Base-by-base conservation (phyloP, 208 protist genomes). In the Leptomonas seymouri region DNA sequence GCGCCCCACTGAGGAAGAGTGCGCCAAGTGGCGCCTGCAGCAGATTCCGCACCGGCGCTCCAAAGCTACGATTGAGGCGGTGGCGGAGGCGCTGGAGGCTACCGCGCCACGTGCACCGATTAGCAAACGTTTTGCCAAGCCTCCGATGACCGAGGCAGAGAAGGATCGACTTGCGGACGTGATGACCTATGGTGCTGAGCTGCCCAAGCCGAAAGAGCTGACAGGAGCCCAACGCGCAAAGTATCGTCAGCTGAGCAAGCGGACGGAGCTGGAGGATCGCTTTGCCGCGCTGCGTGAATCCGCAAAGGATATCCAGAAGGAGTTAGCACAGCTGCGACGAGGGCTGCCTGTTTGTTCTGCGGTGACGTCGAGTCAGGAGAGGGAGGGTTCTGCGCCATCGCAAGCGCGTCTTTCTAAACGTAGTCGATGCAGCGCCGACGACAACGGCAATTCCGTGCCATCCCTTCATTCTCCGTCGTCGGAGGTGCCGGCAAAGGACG, bases 121-220 rank as follows among this genome's bases (percentile, higher is more conserved):
- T 15, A 71, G 27, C 28, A 41, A 71, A 27, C 63, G 58, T 39
- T 95, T 85, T 62, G 36, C 58, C 0, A 77, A 80, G 16, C 76
- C 86, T 8, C 62, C 84, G 2, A 72, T 93, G 44, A 97, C 85
- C 1, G 79, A 88, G 8, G 75, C 53, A 3, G 92, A 97, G 68
- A 97, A 97, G 75, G 89, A 93, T 44, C 83, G 88, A 28, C 81
- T 97, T 28, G 81, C 71, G 15, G 79, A 93, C 36, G 84, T 95
- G 25, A 93, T 97, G 80, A 70, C 88, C 25, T 94, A 91, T 65
- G 92, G 92, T 16, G 58, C 74, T 27, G 80, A 90, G 60, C 84
- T 94, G 42, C 76, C 75, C 1, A 80, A 86, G 65, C 81, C 84
- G 55, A 55, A 50, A 57, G 73, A 82, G 60, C 70, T 94, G 42